These are phyloP conservation scores for Yamadazyma atmosphaerica DNA, from an alignment of 1,139 yeast genomes.

Conservation along the genomic window DNA sequence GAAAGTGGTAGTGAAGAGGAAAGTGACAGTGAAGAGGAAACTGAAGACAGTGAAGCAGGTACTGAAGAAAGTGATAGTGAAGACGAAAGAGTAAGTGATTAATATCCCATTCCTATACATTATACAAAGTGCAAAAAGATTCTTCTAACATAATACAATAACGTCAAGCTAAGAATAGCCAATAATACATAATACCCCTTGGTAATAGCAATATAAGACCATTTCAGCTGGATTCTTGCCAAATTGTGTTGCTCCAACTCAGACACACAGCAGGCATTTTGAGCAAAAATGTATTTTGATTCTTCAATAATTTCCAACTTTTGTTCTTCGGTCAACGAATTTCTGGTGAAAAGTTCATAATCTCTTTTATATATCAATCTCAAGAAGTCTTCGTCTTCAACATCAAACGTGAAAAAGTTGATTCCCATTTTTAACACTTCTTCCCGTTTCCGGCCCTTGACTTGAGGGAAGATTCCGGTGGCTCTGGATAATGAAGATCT, in stretches of 20 bases:
- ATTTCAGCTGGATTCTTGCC: slow-evolving; percentile 52
- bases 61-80: background rate
- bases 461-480: slow-evolving; percentile 73
- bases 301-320: slow-evolving; percentile 71
- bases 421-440: slow-evolving; percentile 65
- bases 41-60: slow-evolving; percentile 6
- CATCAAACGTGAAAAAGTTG: slow-evolving; percentile 71
- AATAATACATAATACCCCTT: slow-evolving; percentile 46
- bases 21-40: slow-evolving; percentile 7
- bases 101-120: background rate
- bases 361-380: slow-evolving; percentile 70
- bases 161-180: slow-evolving; percentile 21
- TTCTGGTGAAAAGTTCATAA: slow-evolving; percentile 75
- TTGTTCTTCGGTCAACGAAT: slow-evolving; percentile 63
- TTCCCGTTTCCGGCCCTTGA: slow-evolving; percentile 60
- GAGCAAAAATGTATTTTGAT: slow-evolving; percentile 62
- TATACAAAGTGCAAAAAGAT: slow-evolving; percentile 16
- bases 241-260: slow-evolving; percentile 70
- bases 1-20: slow-evolving; percentile 9
- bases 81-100: slow-evolving; percentile 2
- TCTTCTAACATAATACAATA: slow-evolving; percentile 29
- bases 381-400: slow-evolving; percentile 64
- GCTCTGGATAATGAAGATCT: slow-evolving; percentile 66
- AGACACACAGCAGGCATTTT: slow-evolving; percentile 58
- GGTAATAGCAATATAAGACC: slow-evolving; percentile 56